Percentiles rank a stretch among this genome's conserved stretches.
Conservation (phyloP, 2,329 filamentous ascomycete genomes). For the Fonsecaea monophora region DNA sequence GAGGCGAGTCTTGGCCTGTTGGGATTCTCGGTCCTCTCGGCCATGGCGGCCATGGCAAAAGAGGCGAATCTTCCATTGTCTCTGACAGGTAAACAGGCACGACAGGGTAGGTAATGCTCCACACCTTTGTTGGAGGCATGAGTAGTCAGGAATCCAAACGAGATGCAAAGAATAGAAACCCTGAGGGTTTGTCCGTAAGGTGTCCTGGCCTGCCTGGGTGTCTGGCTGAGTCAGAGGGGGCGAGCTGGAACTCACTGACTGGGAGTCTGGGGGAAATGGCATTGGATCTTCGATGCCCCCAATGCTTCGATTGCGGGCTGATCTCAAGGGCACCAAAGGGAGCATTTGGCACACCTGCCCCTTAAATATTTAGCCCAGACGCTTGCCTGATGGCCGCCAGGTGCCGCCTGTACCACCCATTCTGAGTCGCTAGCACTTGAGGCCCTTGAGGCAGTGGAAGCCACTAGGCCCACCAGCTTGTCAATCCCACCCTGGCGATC, state of each 20-base stretch:
- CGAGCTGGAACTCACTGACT: too few species aligned
- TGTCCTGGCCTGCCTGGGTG: background rate
- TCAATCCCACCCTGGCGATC: conserved; percentile 4
- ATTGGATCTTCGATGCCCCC: background rate
- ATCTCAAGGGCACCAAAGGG: background rate
- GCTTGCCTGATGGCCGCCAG: conserved; percentile 2
- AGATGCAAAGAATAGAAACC: conserved; percentile 4
- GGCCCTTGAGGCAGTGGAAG: too few species aligned
- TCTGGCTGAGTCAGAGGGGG: conserved; percentile 5
- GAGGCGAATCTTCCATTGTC: background rate
- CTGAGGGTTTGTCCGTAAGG: too few species aligned
- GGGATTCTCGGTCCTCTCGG: too few species aligned
- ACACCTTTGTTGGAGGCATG: background rate
- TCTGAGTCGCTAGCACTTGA: background rate
- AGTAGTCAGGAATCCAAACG: background rate
- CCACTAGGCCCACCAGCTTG: background rate
- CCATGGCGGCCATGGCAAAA: background rate
- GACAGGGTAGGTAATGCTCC: background rate
- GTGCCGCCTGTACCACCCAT: background rate
- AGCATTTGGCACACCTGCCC: background rate
- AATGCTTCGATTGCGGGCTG: background rate
- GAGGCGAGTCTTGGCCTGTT: background rate
- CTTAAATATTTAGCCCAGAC: background rate
- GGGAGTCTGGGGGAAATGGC: too few species aligned
- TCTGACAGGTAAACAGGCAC: background rate